Percentiles rank a stretch among this genome's conserved stretches.
These are phyloP conservation scores for Rhizopogon roseolus DNA, from an alignment of 768 basidiomycete genomes.

Conservation along the genomic window DNA sequence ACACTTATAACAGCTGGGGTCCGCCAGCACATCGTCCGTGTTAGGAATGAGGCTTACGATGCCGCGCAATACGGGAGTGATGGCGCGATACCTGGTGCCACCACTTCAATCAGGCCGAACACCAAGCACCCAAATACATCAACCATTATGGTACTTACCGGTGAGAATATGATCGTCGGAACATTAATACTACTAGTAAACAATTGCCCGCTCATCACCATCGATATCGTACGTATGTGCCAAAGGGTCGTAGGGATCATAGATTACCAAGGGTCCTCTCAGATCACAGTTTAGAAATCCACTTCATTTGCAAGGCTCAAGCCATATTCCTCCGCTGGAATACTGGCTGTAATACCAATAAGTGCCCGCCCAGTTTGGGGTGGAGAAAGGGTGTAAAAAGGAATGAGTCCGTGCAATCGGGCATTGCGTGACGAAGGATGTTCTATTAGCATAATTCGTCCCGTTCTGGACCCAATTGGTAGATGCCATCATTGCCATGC, in stretches of 20 bases:
- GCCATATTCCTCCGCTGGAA: slow-evolving; percentile 17
- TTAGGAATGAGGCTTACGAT: slow-evolving; percentile 14
- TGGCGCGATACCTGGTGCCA: slow-evolving; percentile 9
- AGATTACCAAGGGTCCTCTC: slow-evolving; percentile 31
- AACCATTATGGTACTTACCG: slow-evolving; percentile 38
- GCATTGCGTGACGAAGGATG: slow-evolving; percentile 29
- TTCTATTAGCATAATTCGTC: slow-evolving; percentile 43
- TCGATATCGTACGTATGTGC: slow-evolving; percentile 36
- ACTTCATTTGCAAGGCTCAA: too few relatives aligned
- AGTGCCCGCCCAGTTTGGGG: slow-evolving; percentile 16
- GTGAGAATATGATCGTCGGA: neutral
- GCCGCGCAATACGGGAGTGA: slow-evolving; percentile 9
- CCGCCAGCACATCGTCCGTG: slow-evolving; percentile 31
- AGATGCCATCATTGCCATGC: slow-evolving; percentile 54
- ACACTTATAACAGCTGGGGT: slow-evolving; percentile 32
- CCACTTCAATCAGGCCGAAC: neutral
- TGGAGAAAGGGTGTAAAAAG: slow-evolving; percentile 20
- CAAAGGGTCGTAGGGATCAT: slow-evolving; percentile 37
- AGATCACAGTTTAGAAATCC: slow-evolving; percentile 5
- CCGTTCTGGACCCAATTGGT: slow-evolving; percentile 34
- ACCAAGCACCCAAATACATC: slow-evolving; percentile 20
- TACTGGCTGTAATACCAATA: slow-evolving; percentile 32
- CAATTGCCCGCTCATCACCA: slow-evolving; percentile 12
- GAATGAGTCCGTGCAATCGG: slow-evolving; percentile 14
- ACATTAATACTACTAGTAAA: neutral